Conservation (phyloP, 257 asterid genomes). For the Handroanthus guayacan region DNA sequence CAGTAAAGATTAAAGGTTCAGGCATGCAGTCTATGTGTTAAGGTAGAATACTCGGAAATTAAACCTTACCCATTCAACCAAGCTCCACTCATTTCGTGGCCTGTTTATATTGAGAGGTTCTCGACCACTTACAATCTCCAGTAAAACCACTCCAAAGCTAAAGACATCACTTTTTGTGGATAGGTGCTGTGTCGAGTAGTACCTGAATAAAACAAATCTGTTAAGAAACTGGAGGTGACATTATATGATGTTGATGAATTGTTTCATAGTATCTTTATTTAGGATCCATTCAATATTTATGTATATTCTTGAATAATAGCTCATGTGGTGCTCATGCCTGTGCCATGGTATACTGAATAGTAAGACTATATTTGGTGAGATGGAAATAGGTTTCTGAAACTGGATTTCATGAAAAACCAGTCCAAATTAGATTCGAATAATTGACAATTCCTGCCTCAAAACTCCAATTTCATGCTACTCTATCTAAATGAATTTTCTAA, state of each 20-base stretch:
- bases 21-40: constrained; percentile 21
- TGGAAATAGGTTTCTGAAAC: constrained; percentile 1
- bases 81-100: constrained; percentile 87
- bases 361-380: not conserved
- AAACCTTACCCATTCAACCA: constrained; percentile 80
- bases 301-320: not conserved
- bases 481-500: constrained; percentile 3
- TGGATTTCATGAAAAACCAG: not conserved
- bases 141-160: constrained; percentile 75
- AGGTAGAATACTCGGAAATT: constrained; percentile 25
- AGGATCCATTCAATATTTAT: not conserved
- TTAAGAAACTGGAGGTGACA: constrained; percentile 14
- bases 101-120: constrained; percentile 84
- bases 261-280: not conserved
- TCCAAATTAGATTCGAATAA: constrained; percentile 2
- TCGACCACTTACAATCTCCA: constrained; percentile 77
- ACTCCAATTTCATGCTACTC: not conserved
- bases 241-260: constrained; percentile 19
- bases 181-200: constrained; percentile 80
- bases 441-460: not conserved
- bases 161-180: constrained; percentile 89
- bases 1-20: not conserved
- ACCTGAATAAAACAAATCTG: constrained; percentile 49
- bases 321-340: not conserved
- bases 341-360: not conserved